phyloP scores from a whole-genome alignment of 768 basidiomycete genomes.

The Coprinopsis sp. region DNA sequence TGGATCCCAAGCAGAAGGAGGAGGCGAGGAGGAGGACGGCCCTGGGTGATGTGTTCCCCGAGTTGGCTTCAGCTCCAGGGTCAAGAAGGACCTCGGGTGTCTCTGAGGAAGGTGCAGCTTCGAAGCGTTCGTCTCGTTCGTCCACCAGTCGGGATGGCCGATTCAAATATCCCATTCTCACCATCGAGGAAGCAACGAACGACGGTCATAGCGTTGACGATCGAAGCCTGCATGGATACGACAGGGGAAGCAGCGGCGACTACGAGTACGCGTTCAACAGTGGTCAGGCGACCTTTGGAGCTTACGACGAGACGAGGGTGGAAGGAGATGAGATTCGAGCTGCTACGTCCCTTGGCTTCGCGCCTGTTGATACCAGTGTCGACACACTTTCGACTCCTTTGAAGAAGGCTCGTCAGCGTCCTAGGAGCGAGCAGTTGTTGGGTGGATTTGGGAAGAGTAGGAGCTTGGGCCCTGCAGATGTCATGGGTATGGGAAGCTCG shows the following conservation, averaged over 20 bases:
- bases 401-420: conserved; percentile 48
- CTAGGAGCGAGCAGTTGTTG: conserved; percentile 61
- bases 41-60: conserved; percentile 58
- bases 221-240: background rate
- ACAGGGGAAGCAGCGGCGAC: conserved; percentile 15
- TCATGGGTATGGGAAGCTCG: too few relatives aligned
- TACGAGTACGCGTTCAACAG: conserved; percentile 13
- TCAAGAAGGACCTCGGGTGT: too few relatives aligned
- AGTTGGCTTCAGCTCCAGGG: conserved; percentile 17
- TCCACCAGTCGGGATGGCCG: too few relatives aligned
- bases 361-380: too few relatives aligned
- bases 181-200: conserved; percentile 47
- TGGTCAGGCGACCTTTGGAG: conserved; percentile 11
- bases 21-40: conserved; percentile 54
- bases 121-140: background rate
- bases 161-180: conserved; percentile 30
- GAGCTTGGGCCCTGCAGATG: too few relatives aligned
- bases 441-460: conserved; percentile 15
- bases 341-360: too few relatives aligned
- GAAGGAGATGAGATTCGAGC: too few relatives aligned
- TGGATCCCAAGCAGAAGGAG: too few relatives aligned
- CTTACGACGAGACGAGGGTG: too few relatives aligned
- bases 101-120: background rate
- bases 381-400: conserved; percentile 43
- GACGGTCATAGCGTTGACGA: conserved; percentile 41